Base-by-base conservation (phyloP, 805 yeast genomes). In the Wilhelminamyces savonicus region DNA sequence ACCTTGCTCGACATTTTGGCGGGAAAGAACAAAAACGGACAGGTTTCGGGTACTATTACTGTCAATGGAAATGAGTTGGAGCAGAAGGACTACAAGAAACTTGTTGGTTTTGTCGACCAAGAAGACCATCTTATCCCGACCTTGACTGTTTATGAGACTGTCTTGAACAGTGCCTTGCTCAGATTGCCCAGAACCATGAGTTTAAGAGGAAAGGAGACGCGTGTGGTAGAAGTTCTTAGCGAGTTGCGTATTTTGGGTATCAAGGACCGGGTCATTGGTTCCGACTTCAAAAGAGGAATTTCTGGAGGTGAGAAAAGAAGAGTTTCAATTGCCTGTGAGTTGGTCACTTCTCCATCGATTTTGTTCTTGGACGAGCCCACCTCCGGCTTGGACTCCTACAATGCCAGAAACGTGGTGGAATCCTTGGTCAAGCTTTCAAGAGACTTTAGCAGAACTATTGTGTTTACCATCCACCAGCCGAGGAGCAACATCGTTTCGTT, bases 391-490 rank as follows among this genome's bases (percentile, higher is more conserved):
- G 99, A 92, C 54, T 79, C 97, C 6, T 90, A 75, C 52, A 90
- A 88, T 57, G 97, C 98, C 1, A 78, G 75, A 48, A 86, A 88
- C 44, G 98, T 92, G 6, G 69, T 92, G 25, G 97, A 87, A 37
- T 73, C 86, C 37, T 66, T 92, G 26, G 90, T 83, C 3, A 71
- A 82, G 34, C 66, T 92, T 34, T 85, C 97, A 0, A 69, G 78
- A 34, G 81, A 78, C 44, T 83, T 79, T 54, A 78, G 82, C 36
- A 76, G 97, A 50, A 90, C 98, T 0, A 77, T 92, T 28, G 75
- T 92, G 2, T 82, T 92, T 52, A 86, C 98, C 0, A 92, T 92
- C 41, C 98, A 92, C 59, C 98, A 92, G 52, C 98, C 98, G 8
- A 71, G 98, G 48, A 84, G 96, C 34, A 92, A 92, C 49, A 90